Conservation (phyloP, 176 grass and related monocot species). For the Carex myosuroides region DNA sequence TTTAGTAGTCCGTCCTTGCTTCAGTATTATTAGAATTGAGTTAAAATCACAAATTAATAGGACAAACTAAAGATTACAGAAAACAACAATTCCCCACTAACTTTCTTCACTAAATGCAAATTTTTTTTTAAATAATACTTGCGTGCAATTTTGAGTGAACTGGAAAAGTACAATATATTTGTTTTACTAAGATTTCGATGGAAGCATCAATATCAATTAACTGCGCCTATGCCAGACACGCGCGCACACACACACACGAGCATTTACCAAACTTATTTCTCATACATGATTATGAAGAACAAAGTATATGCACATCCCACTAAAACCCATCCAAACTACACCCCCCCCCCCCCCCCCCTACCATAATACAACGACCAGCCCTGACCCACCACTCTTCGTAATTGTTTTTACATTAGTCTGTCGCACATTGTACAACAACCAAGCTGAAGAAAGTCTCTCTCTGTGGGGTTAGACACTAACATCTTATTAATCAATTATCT, state of each 20-base stretch:
- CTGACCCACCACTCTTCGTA: neutral
- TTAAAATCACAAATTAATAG: neutral
- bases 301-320: constrained; percentile 17
- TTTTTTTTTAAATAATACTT: neutral
- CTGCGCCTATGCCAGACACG: neutral
- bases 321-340: neutral
- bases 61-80: neutral
- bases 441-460: neutral
- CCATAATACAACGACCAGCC: neutral
- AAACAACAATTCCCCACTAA: neutral
- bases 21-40: neutral
- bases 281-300: constrained; percentile 9
- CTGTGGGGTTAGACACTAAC: constrained; percentile 7
- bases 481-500: constrained; percentile 17
- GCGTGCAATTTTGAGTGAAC: neutral
- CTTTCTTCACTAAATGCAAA: neutral
- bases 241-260: neutral
- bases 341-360: neutral
- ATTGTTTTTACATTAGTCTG: constrained; percentile 16
- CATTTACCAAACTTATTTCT: constrained; percentile 12
- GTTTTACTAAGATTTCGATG: neutral
- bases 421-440: constrained; percentile 9
- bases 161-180: neutral
- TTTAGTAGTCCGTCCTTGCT: neutral
- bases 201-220: neutral